Conservation (phyloP, 257 asterid species). For the Pogostemon cablin region DNA sequence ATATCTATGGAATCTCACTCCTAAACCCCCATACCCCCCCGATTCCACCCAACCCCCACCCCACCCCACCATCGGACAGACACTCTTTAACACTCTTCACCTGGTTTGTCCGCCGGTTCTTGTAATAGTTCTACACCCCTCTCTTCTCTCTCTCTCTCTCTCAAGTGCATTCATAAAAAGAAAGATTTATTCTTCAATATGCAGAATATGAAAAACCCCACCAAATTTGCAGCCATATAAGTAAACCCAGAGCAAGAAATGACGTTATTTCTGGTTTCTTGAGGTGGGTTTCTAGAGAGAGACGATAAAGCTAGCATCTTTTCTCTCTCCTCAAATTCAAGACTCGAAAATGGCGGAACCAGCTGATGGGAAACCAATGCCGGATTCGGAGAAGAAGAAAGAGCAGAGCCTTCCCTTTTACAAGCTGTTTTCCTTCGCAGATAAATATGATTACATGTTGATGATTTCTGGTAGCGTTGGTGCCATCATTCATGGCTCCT, state of each 20-base stretch:
- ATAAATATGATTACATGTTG: slow-evolving; percentile 41
- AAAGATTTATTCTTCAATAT: not conserved
- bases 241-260: not conserved
- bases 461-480: slow-evolving; percentile 59
- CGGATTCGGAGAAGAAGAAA: slow-evolving; percentile 53
- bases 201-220: slow-evolving; percentile 17
- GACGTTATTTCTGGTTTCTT: not conserved
- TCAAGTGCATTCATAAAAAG: slow-evolving; percentile 1
- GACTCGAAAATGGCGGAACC: slow-evolving; percentile 45
- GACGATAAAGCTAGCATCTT: slow-evolving; percentile 8
- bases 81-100: no score
- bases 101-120: slow-evolving; percentile 22
- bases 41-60: not conserved
- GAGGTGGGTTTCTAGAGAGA: not conserved
- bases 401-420: slow-evolving; percentile 52
- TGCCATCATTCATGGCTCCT: slow-evolving; percentile 83
- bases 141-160: not conserved
- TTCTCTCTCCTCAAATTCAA: not conserved
- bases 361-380: slow-evolving; percentile 44
- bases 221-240: slow-evolving; percentile 14
- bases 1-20: slow-evolving; percentile 25
- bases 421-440: slow-evolving; percentile 53
- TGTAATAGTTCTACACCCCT: not conserved
- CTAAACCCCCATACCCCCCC: slow-evolving; percentile 11
- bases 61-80: not conserved